Evolutionary conservation across 1,139 yeast species (phyloP).

Genomic region (Hyphopichia khmerensis): DNA sequence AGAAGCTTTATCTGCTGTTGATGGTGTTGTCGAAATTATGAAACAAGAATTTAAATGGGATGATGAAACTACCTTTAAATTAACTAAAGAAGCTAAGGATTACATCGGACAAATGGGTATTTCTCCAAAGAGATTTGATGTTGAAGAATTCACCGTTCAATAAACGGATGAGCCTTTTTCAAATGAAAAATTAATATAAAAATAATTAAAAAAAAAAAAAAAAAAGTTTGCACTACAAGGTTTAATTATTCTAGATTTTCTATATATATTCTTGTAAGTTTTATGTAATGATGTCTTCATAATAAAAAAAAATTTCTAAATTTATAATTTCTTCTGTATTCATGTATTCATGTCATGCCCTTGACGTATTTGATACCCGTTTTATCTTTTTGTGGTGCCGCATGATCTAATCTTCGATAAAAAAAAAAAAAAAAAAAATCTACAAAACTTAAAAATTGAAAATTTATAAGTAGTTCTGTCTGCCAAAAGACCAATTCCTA

Average conservation of each 20-base stretch:
- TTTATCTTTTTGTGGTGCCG: too few relatives aligned
- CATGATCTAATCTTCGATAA: too few relatives aligned
- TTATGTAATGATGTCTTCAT: conserved; percentile 1
- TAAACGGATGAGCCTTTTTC: not conserved
- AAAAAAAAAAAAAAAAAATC: too few relatives aligned
- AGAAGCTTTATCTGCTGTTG: conserved; percentile 79
- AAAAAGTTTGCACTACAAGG: not conserved
- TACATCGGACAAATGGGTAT: conserved; percentile 64
- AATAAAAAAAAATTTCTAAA: not conserved
- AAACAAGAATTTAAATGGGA: conserved; percentile 78
- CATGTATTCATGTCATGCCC: too few relatives aligned
- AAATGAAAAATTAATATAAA: not conserved
- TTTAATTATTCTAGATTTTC: not conserved
- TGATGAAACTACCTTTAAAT: conserved; percentile 53
- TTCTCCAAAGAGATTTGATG: conserved; percentile 37
- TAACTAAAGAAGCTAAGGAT: conserved; percentile 52
- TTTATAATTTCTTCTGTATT: too few relatives aligned
- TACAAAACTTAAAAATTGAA: too few relatives aligned
- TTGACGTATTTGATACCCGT: too few relatives aligned
- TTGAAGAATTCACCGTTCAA: conserved; percentile 17
- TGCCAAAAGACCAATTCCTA: too few relatives aligned
- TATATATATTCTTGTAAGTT: not conserved
- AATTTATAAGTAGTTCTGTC: too few relatives aligned
- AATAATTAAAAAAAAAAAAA: not conserved
- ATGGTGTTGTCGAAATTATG: conserved; percentile 85